Evolutionary conservation across 176 grass and related monocot genomes (phyloP).

Genomic region (Carex pumila): DNA sequence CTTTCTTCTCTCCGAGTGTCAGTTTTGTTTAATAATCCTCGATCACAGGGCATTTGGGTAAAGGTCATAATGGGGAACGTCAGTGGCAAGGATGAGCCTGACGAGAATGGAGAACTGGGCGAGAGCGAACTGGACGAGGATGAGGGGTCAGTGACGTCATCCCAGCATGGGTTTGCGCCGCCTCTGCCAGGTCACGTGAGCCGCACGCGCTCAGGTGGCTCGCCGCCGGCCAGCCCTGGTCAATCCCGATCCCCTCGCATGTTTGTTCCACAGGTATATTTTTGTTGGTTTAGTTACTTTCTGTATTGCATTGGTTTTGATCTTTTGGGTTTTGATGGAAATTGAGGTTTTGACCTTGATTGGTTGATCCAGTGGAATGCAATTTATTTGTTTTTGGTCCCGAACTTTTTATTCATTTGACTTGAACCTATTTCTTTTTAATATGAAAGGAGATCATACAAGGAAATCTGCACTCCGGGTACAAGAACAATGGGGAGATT

Average conservation of each 20-base stretch:
- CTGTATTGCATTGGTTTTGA: background rate
- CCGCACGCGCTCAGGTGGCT: constrained; percentile 40
- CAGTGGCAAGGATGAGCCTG: constrained; percentile 61
- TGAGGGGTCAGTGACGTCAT: constrained; percentile 44
- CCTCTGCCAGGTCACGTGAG: constrained; percentile 28
- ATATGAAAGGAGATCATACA: background rate
- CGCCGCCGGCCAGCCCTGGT: constrained; percentile 61
- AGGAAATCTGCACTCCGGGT: background rate
- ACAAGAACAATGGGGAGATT: background rate
- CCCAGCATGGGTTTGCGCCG: constrained; percentile 32
- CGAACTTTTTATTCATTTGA: constrained; percentile 4
- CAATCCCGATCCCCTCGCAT: constrained; percentile 89
- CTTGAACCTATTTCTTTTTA: background rate
- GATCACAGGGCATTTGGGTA: constrained; percentile 8
- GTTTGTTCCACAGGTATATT: constrained; percentile 88
- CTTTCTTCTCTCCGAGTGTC: background rate
- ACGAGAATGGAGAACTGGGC: constrained; percentile 32
- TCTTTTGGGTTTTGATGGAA: background rate
- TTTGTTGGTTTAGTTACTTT: constrained; percentile 14
- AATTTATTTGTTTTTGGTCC: background rate
- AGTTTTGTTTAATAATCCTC: constrained; percentile 2
- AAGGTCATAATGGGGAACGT: constrained; percentile 70
- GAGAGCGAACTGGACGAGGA: constrained; percentile 33
- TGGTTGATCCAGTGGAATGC: background rate
- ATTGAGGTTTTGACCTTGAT: constrained; percentile 10